phyloP scores from a whole-genome alignment of 768 basidiomycete genomes.

The Gelatoporia subvermispora region DNA sequence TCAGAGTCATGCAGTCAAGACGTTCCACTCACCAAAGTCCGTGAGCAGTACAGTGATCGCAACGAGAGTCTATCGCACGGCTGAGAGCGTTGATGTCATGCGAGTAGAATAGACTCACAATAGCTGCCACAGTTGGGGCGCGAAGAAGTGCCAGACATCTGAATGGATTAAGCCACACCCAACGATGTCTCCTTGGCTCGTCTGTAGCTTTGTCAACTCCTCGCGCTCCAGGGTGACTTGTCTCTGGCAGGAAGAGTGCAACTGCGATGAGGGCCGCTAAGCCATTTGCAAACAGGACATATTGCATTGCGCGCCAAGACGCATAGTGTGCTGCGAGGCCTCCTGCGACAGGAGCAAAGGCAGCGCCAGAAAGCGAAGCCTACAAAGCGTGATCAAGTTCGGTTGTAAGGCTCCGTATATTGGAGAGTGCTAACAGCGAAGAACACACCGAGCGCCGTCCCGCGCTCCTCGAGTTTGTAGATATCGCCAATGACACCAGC shows the following conservation, averaged over 20 bases:
- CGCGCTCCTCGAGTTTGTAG: slow-evolving; percentile 57
- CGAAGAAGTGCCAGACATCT: slow-evolving; percentile 43
- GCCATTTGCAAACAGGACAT: slow-evolving; percentile 36
- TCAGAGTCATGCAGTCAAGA: background rate
- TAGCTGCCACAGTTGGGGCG: slow-evolving; percentile 52
- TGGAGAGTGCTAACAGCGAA: slow-evolving; percentile 37
- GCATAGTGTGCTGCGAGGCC: slow-evolving; percentile 54
- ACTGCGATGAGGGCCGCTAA: slow-evolving; percentile 37
- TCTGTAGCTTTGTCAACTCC: slow-evolving; percentile 43
- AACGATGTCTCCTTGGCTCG: slow-evolving; percentile 11
- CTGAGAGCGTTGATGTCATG: slow-evolving; percentile 7
- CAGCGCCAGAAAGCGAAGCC: slow-evolving; percentile 54
- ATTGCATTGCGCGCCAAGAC: slow-evolving; percentile 64
- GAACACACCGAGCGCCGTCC: slow-evolving; percentile 56
- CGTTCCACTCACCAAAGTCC: slow-evolving; percentile 29
- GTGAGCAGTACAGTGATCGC: slow-evolving; percentile 23
- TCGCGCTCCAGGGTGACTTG: slow-evolving; percentile 53
- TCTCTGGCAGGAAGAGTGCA: slow-evolving; percentile 54
- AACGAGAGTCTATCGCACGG: slow-evolving; percentile 39
- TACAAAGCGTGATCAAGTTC: slow-evolving; percentile 13
- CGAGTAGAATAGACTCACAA: slow-evolving; percentile 38
- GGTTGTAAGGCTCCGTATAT: background rate
- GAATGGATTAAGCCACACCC: slow-evolving; percentile 58
- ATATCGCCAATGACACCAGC: slow-evolving; percentile 63
- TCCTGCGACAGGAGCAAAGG: slow-evolving; percentile 56